Conservation (phyloP, 2,329 filamentous ascomycete species). For the Pyrenophora graminea region DNA sequence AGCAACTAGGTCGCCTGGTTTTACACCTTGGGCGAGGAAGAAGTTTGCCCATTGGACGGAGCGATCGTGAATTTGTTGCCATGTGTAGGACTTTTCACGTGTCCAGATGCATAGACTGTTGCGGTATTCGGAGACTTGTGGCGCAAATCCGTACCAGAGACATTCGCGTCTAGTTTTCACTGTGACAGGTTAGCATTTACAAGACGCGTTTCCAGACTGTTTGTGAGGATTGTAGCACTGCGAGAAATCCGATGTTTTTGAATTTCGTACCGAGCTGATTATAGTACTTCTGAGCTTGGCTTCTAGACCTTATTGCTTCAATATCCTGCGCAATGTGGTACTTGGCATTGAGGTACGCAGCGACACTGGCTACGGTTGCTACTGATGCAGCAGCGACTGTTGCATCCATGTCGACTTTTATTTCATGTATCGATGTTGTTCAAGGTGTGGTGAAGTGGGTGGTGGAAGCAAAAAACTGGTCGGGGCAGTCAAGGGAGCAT, state of each 20-base stretch:
- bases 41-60: slow-evolving; percentile 39
- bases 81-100: slow-evolving; percentile 54
- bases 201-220: background rate
- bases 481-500: background rate
- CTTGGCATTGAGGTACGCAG: slow-evolving; percentile 69
- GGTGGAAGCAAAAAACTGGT: background rate
- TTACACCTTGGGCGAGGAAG: slow-evolving; percentile 57
- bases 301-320: slow-evolving; percentile 46
- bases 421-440: too few relatives aligned
- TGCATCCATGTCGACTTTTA: slow-evolving; percentile 18
- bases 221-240: too few relatives aligned
- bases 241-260: too few relatives aligned
- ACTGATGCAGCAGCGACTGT: slow-evolving; percentile 33
- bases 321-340: slow-evolving; percentile 68
- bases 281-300: slow-evolving; percentile 44
- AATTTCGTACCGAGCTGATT: slow-evolving; percentile 29
- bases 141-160: slow-evolving; percentile 36
- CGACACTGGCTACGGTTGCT: slow-evolving; percentile 45
- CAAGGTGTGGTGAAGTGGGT: background rate
- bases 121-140: slow-evolving; percentile 34
- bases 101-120: slow-evolving; percentile 68
- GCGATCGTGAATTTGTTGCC: slow-evolving; percentile 35
- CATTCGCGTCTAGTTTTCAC: slow-evolving; percentile 45
- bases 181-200: slow-evolving; percentile 26
- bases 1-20: slow-evolving; percentile 64